Percentiles rank a stretch among this genome's conserved stretches.
Conservation (phyloP, 2,329 filamentous ascomycete species). For the Colletotrichum sp. region DNA sequence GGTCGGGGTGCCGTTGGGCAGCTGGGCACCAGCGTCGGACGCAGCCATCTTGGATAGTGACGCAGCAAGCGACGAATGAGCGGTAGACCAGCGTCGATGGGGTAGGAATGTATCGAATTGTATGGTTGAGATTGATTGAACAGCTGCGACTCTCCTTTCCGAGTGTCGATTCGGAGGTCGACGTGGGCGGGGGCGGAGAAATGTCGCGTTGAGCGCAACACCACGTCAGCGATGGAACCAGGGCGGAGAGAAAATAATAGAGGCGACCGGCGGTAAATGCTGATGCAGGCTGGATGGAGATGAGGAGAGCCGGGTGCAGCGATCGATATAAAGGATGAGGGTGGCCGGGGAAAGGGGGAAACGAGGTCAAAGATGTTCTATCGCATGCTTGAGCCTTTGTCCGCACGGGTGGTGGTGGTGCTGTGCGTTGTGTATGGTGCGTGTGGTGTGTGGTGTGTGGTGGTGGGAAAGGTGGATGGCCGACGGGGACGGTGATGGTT, state of each 20-base stretch:
- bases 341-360: background rate
- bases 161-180: background rate
- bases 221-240: slow-evolving; percentile 18
- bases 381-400: slow-evolving; percentile 13
- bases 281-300: background rate
- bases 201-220: slow-evolving; percentile 7
- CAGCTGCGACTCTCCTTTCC: background rate
- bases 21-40: slow-evolving; percentile 35
- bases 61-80: background rate
- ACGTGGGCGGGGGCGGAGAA: background rate
- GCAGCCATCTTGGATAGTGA: slow-evolving; percentile 35
- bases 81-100: background rate
- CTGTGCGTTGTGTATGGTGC: background rate
- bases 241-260: background rate
- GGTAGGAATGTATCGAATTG: background rate
- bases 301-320: background rate
- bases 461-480: background rate
- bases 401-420: background rate
- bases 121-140: background rate
- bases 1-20: slow-evolving; percentile 31
- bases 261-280: background rate
- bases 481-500: slow-evolving; percentile 7
- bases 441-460: background rate
- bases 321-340: background rate
- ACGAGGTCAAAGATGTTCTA: slow-evolving; percentile 7